Evolutionary conservation across 2,329 filamentous ascomycete species (phyloP).

Genomic region (Alternaria gansuensis): DNA sequence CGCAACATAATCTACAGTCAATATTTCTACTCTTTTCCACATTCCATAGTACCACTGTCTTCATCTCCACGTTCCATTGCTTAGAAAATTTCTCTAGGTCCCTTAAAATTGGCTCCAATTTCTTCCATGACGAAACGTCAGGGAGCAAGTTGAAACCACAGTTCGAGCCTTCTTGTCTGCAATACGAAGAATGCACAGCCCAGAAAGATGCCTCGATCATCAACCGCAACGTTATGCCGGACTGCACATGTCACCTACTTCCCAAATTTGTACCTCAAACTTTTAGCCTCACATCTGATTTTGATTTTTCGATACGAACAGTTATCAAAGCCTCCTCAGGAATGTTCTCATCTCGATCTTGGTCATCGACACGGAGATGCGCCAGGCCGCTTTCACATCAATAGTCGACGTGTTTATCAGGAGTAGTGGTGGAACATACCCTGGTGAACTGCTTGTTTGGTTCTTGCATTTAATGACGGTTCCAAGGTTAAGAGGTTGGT

Average conservation of each 20-base stretch:
- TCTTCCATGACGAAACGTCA: not conserved
- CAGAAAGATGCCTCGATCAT: conserved; percentile 12
- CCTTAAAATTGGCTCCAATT: not conserved
- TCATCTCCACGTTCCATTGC: not conserved
- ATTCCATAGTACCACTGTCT: not conserved
- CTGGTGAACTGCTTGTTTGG: conserved; percentile 16
- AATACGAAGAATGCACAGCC: conserved; percentile 12
- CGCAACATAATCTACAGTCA: not conserved
- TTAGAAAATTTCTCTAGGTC: not conserved
- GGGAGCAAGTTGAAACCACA: conserved; percentile 11
- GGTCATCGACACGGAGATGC: conserved; percentile 12
- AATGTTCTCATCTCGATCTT: conserved; percentile 17
- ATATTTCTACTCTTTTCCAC: not conserved
- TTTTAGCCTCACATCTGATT: not conserved
- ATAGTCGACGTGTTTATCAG: conserved; percentile 7
- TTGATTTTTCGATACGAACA: conserved; percentile 4
- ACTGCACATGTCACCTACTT: conserved; percentile 12
- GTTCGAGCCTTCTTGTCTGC: conserved; percentile 9
- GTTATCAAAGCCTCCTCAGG: conserved; percentile 6
- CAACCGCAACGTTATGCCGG: conserved; percentile 15
- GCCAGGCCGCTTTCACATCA: conserved; percentile 10
- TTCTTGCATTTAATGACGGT: conserved; percentile 19
- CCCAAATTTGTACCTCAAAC: conserved; percentile 7
- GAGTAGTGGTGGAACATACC: conserved; percentile 3
- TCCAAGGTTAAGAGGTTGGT: conserved; percentile 13